phyloP scores from a whole-genome alignment of 2,329 filamentous ascomycete genomes.

The Karstenula rhodostoma region DNA sequence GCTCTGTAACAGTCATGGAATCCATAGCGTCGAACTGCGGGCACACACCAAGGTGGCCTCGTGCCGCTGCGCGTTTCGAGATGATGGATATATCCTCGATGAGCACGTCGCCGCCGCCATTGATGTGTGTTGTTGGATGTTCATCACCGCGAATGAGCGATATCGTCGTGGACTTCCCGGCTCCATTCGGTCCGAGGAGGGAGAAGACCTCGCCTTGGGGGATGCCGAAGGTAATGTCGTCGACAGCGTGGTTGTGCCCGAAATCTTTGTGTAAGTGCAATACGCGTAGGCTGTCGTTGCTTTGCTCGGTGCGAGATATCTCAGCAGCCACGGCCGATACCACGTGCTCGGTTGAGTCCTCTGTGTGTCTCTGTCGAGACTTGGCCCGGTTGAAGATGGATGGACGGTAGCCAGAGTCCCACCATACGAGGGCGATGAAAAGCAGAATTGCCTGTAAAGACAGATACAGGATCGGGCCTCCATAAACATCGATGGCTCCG shows the following conservation, averaged over 20 bases:
- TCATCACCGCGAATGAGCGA: slow-evolving; percentile 89
- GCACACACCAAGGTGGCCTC: slow-evolving; percentile 85
- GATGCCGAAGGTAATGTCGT: slow-evolving; percentile 86
- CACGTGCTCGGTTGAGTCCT: slow-evolving; percentile 55
- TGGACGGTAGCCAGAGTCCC: slow-evolving; percentile 74
- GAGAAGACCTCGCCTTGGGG: slow-evolving; percentile 84
- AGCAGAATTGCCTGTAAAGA: slow-evolving; percentile 75
- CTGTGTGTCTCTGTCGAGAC: slow-evolving; percentile 48
- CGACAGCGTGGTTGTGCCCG: slow-evolving; percentile 75
- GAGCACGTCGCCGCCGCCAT: slow-evolving; percentile 77
- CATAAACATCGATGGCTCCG: slow-evolving; percentile 75
- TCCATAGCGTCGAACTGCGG: slow-evolving; percentile 82
- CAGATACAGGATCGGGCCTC: slow-evolving; percentile 85
- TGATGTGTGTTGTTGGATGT: slow-evolving; percentile 66
- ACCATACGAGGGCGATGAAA: slow-evolving; percentile 78
- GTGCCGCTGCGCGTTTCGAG: slow-evolving; percentile 74
- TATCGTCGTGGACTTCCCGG: slow-evolving; percentile 90
- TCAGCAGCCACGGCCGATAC: slow-evolving; percentile 71
- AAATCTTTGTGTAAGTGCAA: slow-evolving; percentile 83
- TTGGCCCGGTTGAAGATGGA: slow-evolving; percentile 57
- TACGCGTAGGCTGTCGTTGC: slow-evolving; percentile 76
- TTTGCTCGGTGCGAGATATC: slow-evolving; percentile 67
- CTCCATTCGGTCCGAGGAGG: slow-evolving; percentile 87
- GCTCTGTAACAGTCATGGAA: slow-evolving; percentile 87
- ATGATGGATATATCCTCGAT: slow-evolving; percentile 81